These are phyloP conservation scores for Tympanopsis confertula DNA, from an alignment of 2,329 filamentous ascomycete genomes.

Conservation along the genomic window DNA sequence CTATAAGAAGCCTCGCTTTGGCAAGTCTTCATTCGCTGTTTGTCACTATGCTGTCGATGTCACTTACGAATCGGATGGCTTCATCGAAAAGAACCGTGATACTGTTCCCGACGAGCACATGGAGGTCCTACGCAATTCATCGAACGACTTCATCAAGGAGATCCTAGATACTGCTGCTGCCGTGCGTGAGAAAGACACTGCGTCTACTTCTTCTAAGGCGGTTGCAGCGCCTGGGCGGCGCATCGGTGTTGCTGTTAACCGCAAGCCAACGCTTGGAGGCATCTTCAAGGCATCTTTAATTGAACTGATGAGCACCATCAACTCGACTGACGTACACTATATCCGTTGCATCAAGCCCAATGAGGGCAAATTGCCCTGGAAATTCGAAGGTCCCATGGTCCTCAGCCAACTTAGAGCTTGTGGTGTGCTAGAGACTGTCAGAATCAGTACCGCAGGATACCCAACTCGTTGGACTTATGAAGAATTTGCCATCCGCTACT, in stretches of 20 bases:
- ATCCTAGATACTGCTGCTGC: constrained; percentile 77
- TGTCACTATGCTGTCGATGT: constrained; percentile 98
- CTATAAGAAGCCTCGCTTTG: constrained; percentile 97
- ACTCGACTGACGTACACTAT: constrained; percentile 95
- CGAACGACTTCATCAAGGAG: constrained; percentile 72
- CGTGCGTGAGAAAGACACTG: constrained; percentile 79
- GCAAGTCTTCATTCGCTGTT: constrained; percentile 93
- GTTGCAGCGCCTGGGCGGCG: constrained; percentile 74
- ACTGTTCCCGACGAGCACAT: constrained; percentile 97
- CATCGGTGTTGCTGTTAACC: constrained; percentile 82
- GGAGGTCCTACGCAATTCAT: constrained; percentile 75
- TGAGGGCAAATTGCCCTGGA: constrained; percentile 91
- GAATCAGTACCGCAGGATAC: constrained; percentile 94
- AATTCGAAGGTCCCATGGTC: constrained; percentile 98
- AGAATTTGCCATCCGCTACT: constrained; percentile 93
- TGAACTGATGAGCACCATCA: constrained; percentile 95
- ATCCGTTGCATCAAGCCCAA: constrained; percentile 99
- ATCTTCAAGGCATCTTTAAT: constrained; percentile 99
- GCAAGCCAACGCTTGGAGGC: constrained; percentile 91
- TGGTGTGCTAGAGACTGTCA: constrained; percentile 95
- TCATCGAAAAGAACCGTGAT: constrained; percentile 98
- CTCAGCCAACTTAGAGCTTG: constrained; percentile 92
- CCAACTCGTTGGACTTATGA: constrained; percentile 98
- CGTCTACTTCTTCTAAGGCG: constrained; percentile 52
- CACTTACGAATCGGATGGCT: constrained; percentile 96